Conservation (phyloP, 1,284 basidiomycete species). For the Pascua sp. region DNA sequence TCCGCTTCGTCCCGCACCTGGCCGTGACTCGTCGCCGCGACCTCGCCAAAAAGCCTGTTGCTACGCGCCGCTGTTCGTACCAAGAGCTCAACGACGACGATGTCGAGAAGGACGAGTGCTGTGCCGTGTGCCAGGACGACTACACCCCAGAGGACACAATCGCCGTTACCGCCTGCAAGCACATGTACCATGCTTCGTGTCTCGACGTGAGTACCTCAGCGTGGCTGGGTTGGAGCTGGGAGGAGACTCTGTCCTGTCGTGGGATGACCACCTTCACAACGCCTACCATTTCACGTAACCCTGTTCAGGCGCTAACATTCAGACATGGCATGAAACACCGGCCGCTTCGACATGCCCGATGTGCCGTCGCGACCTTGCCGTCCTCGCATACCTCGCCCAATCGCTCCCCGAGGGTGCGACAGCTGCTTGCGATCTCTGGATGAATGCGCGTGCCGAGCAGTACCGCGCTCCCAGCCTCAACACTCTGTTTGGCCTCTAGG, state of each 20-base stretch:
- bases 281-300: not conserved
- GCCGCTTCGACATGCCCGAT: conserved; percentile 40
- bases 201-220: conserved; percentile 26
- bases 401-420: no score
- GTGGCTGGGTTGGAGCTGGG: no score
- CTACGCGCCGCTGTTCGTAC: not conserved
- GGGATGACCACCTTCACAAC: no score
- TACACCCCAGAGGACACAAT: conserved; percentile 25
- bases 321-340: conserved; percentile 38
- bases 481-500: no score
- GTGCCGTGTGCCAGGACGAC: conserved; percentile 26
- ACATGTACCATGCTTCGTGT: conserved; percentile 43
- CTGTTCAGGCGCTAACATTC: not conserved
- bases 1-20: not conserved
- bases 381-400: conserved; percentile 10
- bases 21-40: not conserved
- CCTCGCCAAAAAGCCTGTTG: not conserved
- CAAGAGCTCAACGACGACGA: conserved; percentile 6
- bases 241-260: not conserved
- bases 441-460: no score
- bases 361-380: conserved; percentile 41
- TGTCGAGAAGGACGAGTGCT: conserved; percentile 31
- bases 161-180: conserved; percentile 38
- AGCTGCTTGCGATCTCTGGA: no score
- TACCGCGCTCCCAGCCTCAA: no score